Percentiles rank a stretch among this genome's conserved stretches.
Conservation (phyloP, 2,329 filamentous ascomycete species). For the Pseudogymnoascus sp. region DNA sequence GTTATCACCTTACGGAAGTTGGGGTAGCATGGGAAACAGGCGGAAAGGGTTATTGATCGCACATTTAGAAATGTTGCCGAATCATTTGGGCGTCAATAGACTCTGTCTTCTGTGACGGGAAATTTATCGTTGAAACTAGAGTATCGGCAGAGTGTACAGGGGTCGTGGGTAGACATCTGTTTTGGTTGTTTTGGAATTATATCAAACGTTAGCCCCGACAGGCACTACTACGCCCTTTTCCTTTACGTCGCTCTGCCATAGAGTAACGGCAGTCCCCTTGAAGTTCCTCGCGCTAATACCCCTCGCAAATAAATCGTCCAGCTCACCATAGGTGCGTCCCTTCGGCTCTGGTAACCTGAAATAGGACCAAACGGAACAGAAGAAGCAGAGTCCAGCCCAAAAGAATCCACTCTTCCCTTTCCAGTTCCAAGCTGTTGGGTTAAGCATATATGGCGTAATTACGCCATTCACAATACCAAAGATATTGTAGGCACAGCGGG, state of each 20-base stretch:
- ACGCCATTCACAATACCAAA: constrained; percentile 73
- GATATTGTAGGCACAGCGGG: constrained; percentile 63
- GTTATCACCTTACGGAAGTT: background rate
- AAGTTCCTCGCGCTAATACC: constrained; percentile 39
- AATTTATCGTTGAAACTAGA: no score
- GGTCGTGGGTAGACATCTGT: background rate
- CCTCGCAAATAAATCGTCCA: constrained; percentile 75
- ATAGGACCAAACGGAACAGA: constrained; percentile 73
- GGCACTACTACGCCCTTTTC: background rate
- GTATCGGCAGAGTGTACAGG: no score
- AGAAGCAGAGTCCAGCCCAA: constrained; percentile 73
- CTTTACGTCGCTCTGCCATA: constrained; percentile 10
- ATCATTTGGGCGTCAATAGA: no score
- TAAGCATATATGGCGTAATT: constrained; percentile 84
- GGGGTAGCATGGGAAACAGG: no score
- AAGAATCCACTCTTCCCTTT: constrained; percentile 79
- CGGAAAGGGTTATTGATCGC: no score
- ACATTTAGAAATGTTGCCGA: no score
- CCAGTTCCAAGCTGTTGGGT: constrained; percentile 81
- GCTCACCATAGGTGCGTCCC: constrained; percentile 73
- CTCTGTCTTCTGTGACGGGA: no score
- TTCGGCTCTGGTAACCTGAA: constrained; percentile 73
- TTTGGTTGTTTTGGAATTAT: background rate
- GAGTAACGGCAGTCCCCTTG: constrained; percentile 61
- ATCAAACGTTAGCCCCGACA: background rate